A percentile compares a stretch with the other conserved stretches of the same genome.
Conservation (phyloP, 2,329 filamentous ascomycete species). For the Nigrospora oryzae region DNA sequence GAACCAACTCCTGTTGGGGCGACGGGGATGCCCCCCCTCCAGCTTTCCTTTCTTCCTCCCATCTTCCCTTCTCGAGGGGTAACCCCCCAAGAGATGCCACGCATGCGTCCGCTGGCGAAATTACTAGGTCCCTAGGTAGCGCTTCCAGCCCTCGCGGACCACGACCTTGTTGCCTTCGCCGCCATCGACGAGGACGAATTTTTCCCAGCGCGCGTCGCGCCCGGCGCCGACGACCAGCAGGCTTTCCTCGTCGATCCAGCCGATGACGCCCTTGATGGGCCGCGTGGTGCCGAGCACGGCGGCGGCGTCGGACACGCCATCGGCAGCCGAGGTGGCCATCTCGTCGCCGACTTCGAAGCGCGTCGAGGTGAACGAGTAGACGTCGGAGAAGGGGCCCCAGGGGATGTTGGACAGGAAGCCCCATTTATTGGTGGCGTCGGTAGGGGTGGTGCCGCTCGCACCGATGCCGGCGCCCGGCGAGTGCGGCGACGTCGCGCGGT, state of each 20-base stretch:
- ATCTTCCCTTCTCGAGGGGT: background rate
- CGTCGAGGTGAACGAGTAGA: conserved; percentile 74
- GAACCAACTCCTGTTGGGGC: background rate
- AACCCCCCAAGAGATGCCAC: too few species aligned
- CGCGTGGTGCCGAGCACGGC: conserved; percentile 40
- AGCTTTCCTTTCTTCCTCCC: background rate
- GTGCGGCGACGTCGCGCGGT: conserved; percentile 5
- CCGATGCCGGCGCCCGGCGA: conserved; percentile 7
- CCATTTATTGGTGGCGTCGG: conserved; percentile 64
- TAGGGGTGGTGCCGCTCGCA: conserved; percentile 10
- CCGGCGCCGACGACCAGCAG: conserved; percentile 74
- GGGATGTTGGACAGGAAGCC: conserved; percentile 78
- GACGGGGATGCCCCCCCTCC: background rate
- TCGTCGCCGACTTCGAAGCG: conserved; percentile 83
- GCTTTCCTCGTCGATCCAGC: conserved; percentile 70
- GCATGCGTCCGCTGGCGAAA: too few species aligned
- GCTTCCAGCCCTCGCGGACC: conserved; percentile 72
- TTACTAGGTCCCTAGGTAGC: conserved; percentile 46
- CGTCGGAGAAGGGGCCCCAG: conserved; percentile 82
- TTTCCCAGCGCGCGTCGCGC: conserved; percentile 78
- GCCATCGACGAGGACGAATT: conserved; percentile 63
- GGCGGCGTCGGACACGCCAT: conserved; percentile 35
- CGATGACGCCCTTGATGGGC: conserved; percentile 74
- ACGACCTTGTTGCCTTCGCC: conserved; percentile 60
- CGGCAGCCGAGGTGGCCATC: conserved; percentile 29